Base-by-base conservation (phyloP, 306 rosid genomes). In the Astragalus membranaceus region DNA sequence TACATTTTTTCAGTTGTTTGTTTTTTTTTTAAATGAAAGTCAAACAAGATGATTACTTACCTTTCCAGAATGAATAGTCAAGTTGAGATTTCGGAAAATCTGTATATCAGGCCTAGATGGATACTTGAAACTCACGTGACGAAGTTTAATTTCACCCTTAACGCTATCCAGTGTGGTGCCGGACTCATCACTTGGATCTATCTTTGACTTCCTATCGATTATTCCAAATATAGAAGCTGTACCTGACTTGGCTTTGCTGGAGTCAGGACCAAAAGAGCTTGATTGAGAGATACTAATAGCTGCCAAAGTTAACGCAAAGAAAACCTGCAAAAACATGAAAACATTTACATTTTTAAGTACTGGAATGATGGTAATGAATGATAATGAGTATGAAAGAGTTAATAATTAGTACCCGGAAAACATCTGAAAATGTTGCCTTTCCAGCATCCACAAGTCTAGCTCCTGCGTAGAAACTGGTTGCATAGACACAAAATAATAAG, bases 231-330 rank as follows among this genome's bases (percentile, higher is more conserved):
- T 87, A 26, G 98, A 92, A 67, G 88, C 96, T 6, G 95, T 80
- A 20, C 95, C 95, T 64, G 50, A 13, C 78, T 77, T 87, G 65
- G 92, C 96, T 84, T 85, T 89, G 58, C 74, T 52, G 7, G 89
- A 81, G 75, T 92, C 98, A 8, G 88, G 84, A 35, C 84, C 86
- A 57, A 92, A 59, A 7, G 90, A 82, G 75, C 98, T 89, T 61
- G 92, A 71, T 30, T 92, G 92, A 35, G 95, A 84, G 53, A 92
- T n/a, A 47, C 87, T 96, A 1, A 85, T 15, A 57, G 96, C 90
- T 12, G 98, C 89, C 96, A 89, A 83, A 4, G 91, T 89, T 74
- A 92, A 82, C 5, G 96, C 96, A 75, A 87, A 83, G 88, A 84
- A 86, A 42, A 92, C 98, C 98, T 92, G 77, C 82, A 80, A 74